Evolutionary conservation across 257 asterid species (phyloP), one percentile per base, ranked within the genome.

Genomic region (Nicotiana otophora): DNA sequence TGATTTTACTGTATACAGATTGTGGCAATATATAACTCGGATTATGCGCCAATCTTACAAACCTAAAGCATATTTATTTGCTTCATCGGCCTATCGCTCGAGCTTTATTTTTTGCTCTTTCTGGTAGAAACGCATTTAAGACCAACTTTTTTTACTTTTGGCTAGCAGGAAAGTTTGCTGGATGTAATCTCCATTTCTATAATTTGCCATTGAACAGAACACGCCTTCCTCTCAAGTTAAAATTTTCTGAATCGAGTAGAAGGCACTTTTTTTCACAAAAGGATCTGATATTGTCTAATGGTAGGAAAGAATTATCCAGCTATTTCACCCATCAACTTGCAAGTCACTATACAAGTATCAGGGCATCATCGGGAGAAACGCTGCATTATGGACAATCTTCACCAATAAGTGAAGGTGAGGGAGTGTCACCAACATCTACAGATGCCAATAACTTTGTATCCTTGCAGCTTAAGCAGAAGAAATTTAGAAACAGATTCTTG

Each of bases 401-500:
- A 54, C 88, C 86, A 51, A 23, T 81, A n/a, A 80, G 84, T 14
- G 88, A 55, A 81, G 87, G 66, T 28, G 89, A 74, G 61, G 89
- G 83, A 83, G 78, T 62, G n/a, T 84, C 34, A 15, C 61, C 74
- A 69, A 28, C 78, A 70, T 81, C 82, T 65, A 75, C 75, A 80
- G 82, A 84, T 64, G 53, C 77, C 12, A 88, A 42, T 20, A 80
- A 64, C 60, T 60, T 75, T 48, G 87, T 75, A 20, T 34, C 78
- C 58, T 53, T 83, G 81, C 89, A 84, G 83, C 86, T 74, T 51
- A 87, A 81, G 83, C 83, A 89, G 26, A 86, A 58, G 84, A 87
- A 90, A 26, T 96, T 88, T 87, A 93, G 86, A 89, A 96, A 94
- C 84, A 91, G 91, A 84, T 94, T 90, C 82, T 87, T 96, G 92